Evolutionary conservation across 2,329 filamentous ascomycete species (phyloP), one percentile per base, ranked within the genome.

Genomic region (Pseudogymnoascus sp.): DNA sequence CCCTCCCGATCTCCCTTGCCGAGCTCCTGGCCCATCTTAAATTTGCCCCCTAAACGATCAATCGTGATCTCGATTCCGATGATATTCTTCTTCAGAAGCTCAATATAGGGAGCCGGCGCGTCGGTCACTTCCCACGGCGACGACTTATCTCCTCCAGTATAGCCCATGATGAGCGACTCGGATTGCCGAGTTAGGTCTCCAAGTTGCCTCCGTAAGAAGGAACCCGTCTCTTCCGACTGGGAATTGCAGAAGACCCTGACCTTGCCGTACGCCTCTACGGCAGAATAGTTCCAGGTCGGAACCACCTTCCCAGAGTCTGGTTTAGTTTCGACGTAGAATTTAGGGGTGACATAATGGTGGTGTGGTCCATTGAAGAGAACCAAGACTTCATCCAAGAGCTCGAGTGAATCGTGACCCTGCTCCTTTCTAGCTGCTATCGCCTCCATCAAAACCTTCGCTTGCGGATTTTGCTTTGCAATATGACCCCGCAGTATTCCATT

Each of bases 281-380:
- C 85, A 0, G 84, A 78, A 69, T 90, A 90, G 73, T 90, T 86
- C 87, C 87, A 90, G 0, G 87, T 90, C 0, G 86, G 86, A 4
- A 88, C 87, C 0, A 89, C 86, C 68, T 90, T 90, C 10, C 81
- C 86, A 0, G 81, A 85, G 0, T 70, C 71, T 0, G 85, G 86
- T 71, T 89, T 90, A 1, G 87, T 89, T 67, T 85, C 79, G 10
- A 76, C 78, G 75, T 89, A 90, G 74, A 89, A 89, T 65, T 87
- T 86, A 0, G 87, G 85, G 0, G 87, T 88, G 4, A 90, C 81
- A 68, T 90, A 90, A 74, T 87, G 84, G 39, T 89, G 81, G 0
- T 78, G 72, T 0, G 80, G 77, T 0, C 78, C 79, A 54, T 79
- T 88, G 78, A 90, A 90, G 14, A 89, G 76, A 2, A 90, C 76